phyloP scores from a whole-genome alignment of 148 eudicot species.

The Linanthus parryae region DNA sequence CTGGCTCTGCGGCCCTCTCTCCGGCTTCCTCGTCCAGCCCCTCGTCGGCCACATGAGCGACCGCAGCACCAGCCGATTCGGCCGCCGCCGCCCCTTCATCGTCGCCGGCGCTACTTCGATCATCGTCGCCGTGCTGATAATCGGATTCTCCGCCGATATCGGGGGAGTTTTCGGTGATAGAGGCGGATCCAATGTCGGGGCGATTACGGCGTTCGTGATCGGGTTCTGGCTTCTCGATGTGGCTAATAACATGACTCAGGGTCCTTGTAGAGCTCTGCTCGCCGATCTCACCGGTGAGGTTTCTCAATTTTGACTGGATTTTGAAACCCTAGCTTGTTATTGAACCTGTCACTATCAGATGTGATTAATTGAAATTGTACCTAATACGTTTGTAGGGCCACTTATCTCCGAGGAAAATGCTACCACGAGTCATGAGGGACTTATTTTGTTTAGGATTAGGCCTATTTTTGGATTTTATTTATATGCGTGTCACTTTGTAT shows the following conservation, averaged over 20 bases:
- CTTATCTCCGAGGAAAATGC: background rate
- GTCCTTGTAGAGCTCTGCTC: slow-evolving; percentile 27
- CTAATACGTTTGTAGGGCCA: background rate
- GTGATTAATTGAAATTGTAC: background rate
- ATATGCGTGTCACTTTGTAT: no score
- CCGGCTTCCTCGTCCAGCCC: slow-evolving; percentile 90
- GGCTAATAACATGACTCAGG: slow-evolving; percentile 24
- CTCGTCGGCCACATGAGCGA: slow-evolving; percentile 81
- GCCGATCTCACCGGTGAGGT: slow-evolving; percentile 29
- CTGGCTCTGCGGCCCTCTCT: slow-evolving; percentile 92
- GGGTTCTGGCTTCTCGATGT: slow-evolving; percentile 30
- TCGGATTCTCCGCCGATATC: slow-evolving; percentile 78
- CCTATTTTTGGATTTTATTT: no score
- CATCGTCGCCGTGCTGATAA: slow-evolving; percentile 42
- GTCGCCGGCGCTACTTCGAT: slow-evolving; percentile 47
- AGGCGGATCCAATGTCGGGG: slow-evolving; percentile 1
- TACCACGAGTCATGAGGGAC: background rate
- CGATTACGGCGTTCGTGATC: slow-evolving; percentile 14
- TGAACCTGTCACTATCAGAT: background rate
- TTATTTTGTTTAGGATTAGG: no score
- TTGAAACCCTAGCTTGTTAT: background rate
- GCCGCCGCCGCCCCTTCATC: slow-evolving; percentile 80
- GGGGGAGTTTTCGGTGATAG: slow-evolving; percentile 41
- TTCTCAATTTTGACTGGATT: background rate
- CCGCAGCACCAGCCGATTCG: slow-evolving; percentile 49